Evolutionary conservation across 306 rosid genomes (phyloP), one percentile per base, ranked within the genome.

Genomic region (Pterocarpus macrocarpus): DNA sequence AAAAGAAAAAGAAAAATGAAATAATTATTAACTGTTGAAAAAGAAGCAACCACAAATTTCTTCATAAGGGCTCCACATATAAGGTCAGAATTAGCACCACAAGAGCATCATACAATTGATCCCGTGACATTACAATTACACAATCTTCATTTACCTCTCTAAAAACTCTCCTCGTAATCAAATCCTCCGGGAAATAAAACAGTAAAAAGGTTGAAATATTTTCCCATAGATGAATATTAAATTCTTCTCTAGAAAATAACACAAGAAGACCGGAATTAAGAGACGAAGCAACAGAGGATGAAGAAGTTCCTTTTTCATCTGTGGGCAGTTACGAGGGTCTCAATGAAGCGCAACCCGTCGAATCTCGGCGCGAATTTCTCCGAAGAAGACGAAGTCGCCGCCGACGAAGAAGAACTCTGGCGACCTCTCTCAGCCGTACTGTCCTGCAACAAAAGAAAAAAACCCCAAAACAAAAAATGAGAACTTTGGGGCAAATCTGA

Each of bases 261-360:
- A 55, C 22, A 15, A 53, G 9, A 43, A 50, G 45, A 12, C 36
- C 15, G 28, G 52, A 45, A 7, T 38, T 3, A 71, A 57, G 9
- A 58, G 43, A 70, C 0, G n/a, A 47, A 53, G 15, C 41, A 47
- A 56, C 22, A 15, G 16, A 52, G 58, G 16, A 52, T 4, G 17
- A 45, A 4, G 13, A 41, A 3, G 59, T 28, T n/a, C 2, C 80
- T 5, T 8, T 7, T 8, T 86, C 85, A 95, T 86, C 99, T 85
- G 73, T 95, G 99, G 11, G 99, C 99, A 41, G 99, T 95, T 55
- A 95, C 90, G 39, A 95, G 76, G 55, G 99, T 95, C 80, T 95
- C 97, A 28, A 93, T 91, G 89, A 95, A 95, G 30, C 93, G 91
- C 88, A 95, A 83, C 4, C 99, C 99, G 71, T 95, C 99, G 65